These are phyloP conservation scores for Begonia fuchsioides DNA, from an alignment of 306 rosid genomes.

Conservation along the genomic window DNA sequence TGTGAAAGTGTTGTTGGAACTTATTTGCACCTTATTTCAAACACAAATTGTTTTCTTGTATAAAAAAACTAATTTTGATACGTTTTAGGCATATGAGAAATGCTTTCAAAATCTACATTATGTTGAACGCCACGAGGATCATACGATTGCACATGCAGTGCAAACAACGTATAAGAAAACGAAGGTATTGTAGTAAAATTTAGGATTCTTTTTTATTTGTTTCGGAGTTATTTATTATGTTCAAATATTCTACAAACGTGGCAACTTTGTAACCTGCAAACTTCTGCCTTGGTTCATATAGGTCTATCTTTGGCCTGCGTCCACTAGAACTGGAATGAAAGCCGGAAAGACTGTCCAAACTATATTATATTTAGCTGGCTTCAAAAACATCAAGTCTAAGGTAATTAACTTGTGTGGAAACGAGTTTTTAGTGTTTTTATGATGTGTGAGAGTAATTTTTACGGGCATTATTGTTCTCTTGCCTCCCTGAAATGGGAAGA, in stretches of 20 bases:
- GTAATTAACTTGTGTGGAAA: conserved; percentile 23
- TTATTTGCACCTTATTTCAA: too few relatives aligned
- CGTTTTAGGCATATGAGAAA: conserved; percentile 71
- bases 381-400: conserved; percentile 86
- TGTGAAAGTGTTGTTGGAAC: too few relatives aligned
- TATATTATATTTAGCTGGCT: conserved; percentile 72
- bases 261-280: conserved; percentile 7
- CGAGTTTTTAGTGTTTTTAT: conserved; percentile 6
- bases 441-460: background rate
- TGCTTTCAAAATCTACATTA: conserved; percentile 86
- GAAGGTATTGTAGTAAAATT: conserved; percentile 31
- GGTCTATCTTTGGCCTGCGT: conserved; percentile 98
- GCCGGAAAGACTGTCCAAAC: conserved; percentile 80
- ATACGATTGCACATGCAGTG: conserved; percentile 92
- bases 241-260: background rate
- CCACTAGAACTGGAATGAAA: conserved; percentile 67
- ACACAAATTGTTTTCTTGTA: too few relatives aligned
- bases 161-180: conserved; percentile 67
- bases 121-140: conserved; percentile 77
- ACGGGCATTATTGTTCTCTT: too few relatives aligned
- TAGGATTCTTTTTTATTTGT: background rate
- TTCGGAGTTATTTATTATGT: background rate
- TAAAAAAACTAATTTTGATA: too few relatives aligned
- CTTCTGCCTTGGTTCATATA: conserved; percentile 8
- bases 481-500: too few relatives aligned